Base-by-base conservation (phyloP, 2,329 filamentous ascomycete genomes). In the Dendrostoma leiphaemia region DNA sequence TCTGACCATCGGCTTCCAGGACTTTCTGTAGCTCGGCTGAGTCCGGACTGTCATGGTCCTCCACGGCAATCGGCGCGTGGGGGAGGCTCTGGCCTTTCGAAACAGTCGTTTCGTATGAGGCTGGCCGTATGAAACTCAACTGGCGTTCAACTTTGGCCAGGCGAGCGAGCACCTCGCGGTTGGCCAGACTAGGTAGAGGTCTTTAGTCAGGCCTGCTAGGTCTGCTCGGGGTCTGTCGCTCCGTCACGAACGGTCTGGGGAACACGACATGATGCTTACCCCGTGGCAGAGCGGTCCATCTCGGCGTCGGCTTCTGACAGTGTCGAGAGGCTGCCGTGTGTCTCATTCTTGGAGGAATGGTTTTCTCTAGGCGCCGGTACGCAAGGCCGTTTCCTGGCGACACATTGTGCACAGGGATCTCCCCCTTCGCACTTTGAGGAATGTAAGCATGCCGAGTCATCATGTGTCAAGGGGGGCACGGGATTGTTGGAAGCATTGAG, bases 331-430 rank as follows among this genome's bases (percentile, higher is more conserved):
- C 31, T 48, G 28, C 31, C 26, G 6, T 31, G n/a, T 2, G n/a
- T 21, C 1, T 34, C 38, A 40, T 8, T 38, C 40, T 17, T 51
- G 7, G 23, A 38, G 6, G 8, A 24, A 19, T 51, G 46, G 13
- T 19, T 31, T 9, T 29, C 51, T 32, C 43, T 51, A 8, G 47
- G 34, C 4, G 51, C 47, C 17, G 50, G 48, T 9, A 54, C 45
- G 17, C 55, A 57, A 6, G 47, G 38, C 13, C 47, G 38, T 4
- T 50, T 35, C 29, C 47, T 41, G 6, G 55, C 55, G 24, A 47
- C 44, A 28, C 55, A 57, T 26, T 57, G 45, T n/a, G 46, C 40
- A 28, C 55, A 57, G 8, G 55, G 55, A 23, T 54, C 43, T 13
- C 55, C 55, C 5, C 55, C 55, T 44, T 54, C 51, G 46, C 55